These are phyloP conservation scores for Craspedostauros australis DNA, from an alignment of 108 stramenopile genomes.

Conservation along the genomic window DNA sequence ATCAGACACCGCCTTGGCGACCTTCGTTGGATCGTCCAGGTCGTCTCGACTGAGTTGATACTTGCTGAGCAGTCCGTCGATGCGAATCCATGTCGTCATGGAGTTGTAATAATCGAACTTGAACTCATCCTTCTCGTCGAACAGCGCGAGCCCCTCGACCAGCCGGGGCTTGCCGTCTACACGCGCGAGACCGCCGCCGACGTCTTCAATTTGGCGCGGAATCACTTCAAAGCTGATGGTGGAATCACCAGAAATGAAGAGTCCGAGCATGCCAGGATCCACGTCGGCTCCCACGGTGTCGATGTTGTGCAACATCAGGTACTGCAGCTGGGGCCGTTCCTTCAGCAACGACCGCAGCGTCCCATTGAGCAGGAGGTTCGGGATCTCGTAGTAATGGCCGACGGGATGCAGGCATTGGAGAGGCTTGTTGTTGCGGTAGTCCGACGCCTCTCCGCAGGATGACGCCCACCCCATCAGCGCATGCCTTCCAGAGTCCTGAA, in stretches of 20 bases:
- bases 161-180: slow-evolving; percentile 43
- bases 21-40: slow-evolving; percentile 18
- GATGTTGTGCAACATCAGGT: slow-evolving; percentile 61
- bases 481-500: slow-evolving; percentile 28
- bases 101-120: slow-evolving; percentile 53
- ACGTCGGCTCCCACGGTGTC: slow-evolving; percentile 56
- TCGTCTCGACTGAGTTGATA: slow-evolving; percentile 34
- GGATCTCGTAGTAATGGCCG: slow-evolving; percentile 57
- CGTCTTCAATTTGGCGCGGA: slow-evolving; percentile 50
- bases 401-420: slow-evolving; percentile 52
- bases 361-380: slow-evolving; percentile 48
- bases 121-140: slow-evolving; percentile 48
- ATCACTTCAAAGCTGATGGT: slow-evolving; percentile 49
- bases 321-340: slow-evolving; percentile 47
- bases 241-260: slow-evolving; percentile 29
- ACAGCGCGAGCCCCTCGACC: slow-evolving; percentile 52
- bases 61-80: slow-evolving; percentile 34
- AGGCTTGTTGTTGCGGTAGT: slow-evolving; percentile 45
- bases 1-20: slow-evolving; percentile 27
- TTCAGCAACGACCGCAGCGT: slow-evolving; percentile 37
- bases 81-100: slow-evolving; percentile 56
- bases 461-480: slow-evolving; percentile 46
- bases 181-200: slow-evolving; percentile 47
- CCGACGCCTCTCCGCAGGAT: slow-evolving; percentile 42
- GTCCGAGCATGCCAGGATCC: slow-evolving; percentile 46